Percentiles rank a stretch among this genome's conserved stretches.
Conservation (phyloP, 352 stramenopile genomes). For the Phytophthora pisi region DNA sequence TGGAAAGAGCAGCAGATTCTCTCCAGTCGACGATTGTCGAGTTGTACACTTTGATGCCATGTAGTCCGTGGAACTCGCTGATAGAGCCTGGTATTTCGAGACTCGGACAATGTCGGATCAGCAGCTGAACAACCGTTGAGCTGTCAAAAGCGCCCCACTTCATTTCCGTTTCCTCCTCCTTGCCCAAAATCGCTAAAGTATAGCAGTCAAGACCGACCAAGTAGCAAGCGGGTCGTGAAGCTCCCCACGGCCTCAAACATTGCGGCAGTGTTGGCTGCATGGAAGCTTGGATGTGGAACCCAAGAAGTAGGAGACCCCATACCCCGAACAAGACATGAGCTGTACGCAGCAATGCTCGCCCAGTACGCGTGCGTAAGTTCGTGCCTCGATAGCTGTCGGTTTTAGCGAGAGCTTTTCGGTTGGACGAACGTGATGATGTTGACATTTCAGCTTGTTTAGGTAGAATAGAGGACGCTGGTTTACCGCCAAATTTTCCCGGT, state of each 20-base stretch:
- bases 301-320: constrained; percentile 22
- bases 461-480: not conserved
- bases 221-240: constrained; percentile 28
- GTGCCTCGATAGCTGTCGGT: not conserved
- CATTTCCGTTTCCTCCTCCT: constrained; percentile 4
- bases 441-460: not conserved
- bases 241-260: constrained; percentile 29
- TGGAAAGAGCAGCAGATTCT: constrained; percentile 12
- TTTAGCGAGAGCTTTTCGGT: not conserved
- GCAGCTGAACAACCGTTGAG: constrained; percentile 24
- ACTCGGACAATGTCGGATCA: constrained; percentile 35
- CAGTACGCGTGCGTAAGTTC: not conserved
- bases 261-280: constrained; percentile 1
- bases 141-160: constrained; percentile 28
- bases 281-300: constrained; percentile 19
- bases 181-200: constrained; percentile 5
- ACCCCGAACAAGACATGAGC: constrained; percentile 3
- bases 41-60: constrained; percentile 40
- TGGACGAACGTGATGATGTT: not conserved
- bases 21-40: constrained; percentile 33
- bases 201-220: constrained; percentile 37
- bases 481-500: not conserved
- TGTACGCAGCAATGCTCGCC: not conserved
- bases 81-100: constrained; percentile 28
- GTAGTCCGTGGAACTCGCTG: constrained; percentile 20